These are phyloP conservation scores for Backusella tarrabulga DNA, from an alignment of 192 early-diverging fungal genomes.

Conservation along the genomic window DNA sequence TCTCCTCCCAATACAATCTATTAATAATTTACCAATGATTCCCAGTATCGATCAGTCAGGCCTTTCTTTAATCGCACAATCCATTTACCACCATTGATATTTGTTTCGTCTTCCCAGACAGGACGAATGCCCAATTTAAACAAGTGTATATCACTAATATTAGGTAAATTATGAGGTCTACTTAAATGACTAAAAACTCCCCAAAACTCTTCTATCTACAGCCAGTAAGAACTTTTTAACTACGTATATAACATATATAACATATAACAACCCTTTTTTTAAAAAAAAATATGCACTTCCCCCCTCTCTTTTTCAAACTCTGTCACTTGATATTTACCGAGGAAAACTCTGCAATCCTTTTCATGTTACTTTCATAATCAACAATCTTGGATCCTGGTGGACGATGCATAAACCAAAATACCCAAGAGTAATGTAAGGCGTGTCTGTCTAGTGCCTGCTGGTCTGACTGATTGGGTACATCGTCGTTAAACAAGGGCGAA, in stretches of 20 bases:
- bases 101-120: constrained; percentile 92
- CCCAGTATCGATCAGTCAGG: constrained; percentile 90
- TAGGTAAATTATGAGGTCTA: constrained; percentile 81
- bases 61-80: constrained; percentile 93
- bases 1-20: background rate
- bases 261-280: background rate
- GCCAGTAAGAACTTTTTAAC: background rate
- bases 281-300: background rate
- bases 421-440: constrained; percentile 80
- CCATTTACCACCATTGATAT: constrained; percentile 94
- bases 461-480: background rate
- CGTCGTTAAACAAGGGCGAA: background rate
- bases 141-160: constrained; percentile 89
- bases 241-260: background rate
- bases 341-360: constrained; percentile 77
- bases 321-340: constrained; percentile 46
- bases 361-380: constrained; percentile 89
- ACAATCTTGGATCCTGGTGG: constrained; percentile 79
- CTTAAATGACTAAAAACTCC: constrained; percentile 74
- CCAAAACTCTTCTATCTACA: constrained; percentile 78
- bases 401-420: constrained; percentile 95
- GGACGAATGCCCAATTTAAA: constrained; percentile 91
- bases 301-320: background rate
- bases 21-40: constrained; percentile 61
- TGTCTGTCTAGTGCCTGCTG: constrained; percentile 35